These are phyloP conservation scores for Erodium maritimum DNA, from an alignment of 345 rosid genomes.

Conservation along the genomic window DNA sequence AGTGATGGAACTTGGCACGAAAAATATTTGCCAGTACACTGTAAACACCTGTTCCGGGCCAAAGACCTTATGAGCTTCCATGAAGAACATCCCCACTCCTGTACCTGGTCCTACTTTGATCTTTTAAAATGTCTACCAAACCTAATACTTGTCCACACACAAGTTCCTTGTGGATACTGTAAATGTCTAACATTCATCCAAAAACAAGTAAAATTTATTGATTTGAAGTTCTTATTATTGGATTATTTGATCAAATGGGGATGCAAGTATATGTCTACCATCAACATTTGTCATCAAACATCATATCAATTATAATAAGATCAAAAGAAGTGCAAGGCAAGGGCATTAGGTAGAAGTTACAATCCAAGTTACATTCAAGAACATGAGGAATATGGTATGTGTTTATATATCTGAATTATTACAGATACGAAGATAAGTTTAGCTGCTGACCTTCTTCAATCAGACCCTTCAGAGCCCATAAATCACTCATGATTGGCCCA, in stretches of 20 bases:
- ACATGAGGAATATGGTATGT: background rate
- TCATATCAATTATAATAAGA: background rate
- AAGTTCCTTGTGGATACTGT: background rate
- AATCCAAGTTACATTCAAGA: background rate
- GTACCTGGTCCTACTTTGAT: background rate
- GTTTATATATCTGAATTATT: background rate
- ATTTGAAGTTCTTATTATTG: background rate
- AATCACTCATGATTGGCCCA: constrained; percentile 97
- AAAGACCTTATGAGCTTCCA: background rate
- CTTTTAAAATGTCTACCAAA: background rate
- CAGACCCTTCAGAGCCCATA: constrained; percentile 98
- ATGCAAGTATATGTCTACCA: background rate
- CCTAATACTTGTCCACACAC: background rate
- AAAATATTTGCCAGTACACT: background rate
- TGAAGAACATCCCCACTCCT: background rate
- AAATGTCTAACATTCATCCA: background rate
- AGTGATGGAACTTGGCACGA: background rate
- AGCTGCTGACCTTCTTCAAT: constrained; percentile 64
- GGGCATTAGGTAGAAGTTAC: background rate
- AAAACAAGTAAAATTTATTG: too few species aligned
- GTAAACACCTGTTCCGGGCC: background rate
- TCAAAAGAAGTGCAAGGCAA: background rate
- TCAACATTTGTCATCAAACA: background rate
- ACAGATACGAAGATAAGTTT: too few species aligned
- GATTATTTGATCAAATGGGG: background rate